These are phyloP conservation scores for Neofusicoccum ribis DNA, from an alignment of 2,329 filamentous ascomycete genomes.

Conservation along the genomic window DNA sequence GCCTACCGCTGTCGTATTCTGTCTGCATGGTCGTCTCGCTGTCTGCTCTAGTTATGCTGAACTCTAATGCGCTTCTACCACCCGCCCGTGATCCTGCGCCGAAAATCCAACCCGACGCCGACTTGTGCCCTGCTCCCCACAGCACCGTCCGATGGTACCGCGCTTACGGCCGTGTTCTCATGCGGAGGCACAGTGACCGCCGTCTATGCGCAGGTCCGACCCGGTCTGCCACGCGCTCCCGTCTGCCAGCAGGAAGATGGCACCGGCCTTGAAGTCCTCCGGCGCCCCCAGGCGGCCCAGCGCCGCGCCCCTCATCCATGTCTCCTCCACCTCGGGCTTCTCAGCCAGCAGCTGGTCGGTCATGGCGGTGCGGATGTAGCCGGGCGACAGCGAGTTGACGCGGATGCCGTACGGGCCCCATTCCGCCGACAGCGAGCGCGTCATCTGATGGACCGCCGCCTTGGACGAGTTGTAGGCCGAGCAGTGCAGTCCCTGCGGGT, in stretches of 20 bases:
- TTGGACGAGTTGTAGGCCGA: slow-evolving; percentile 57
- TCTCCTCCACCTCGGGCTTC: slow-evolving; percentile 33
- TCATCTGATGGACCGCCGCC: slow-evolving; percentile 54
- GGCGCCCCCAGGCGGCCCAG: slow-evolving; percentile 35
- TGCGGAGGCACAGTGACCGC: slow-evolving; percentile 40
- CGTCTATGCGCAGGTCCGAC: slow-evolving; percentile 45
- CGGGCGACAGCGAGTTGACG: slow-evolving; percentile 56
- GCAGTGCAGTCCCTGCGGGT: slow-evolving; percentile 38
- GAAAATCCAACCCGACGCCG: neutral
- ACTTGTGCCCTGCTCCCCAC: no score
- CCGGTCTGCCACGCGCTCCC: slow-evolving; percentile 66
- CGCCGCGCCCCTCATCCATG: slow-evolving; percentile 26
- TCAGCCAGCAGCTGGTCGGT: slow-evolving; percentile 33
- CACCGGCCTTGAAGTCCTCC: slow-evolving; percentile 28
- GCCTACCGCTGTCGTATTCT: neutral
- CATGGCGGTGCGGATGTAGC: slow-evolving; percentile 52
- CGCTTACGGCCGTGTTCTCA: neutral
- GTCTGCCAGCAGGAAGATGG: slow-evolving; percentile 34
- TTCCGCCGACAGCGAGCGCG: slow-evolving; percentile 54
- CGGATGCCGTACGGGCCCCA: slow-evolving; percentile 48
- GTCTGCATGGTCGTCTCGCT: neutral
- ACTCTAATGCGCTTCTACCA: neutral
- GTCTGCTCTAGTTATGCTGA: neutral
- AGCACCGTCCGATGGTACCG: neutral
- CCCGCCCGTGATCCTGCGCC: no score